Conservation (phyloP, 352 stramenopile genomes). For the Phytophthora sp. region DNA sequence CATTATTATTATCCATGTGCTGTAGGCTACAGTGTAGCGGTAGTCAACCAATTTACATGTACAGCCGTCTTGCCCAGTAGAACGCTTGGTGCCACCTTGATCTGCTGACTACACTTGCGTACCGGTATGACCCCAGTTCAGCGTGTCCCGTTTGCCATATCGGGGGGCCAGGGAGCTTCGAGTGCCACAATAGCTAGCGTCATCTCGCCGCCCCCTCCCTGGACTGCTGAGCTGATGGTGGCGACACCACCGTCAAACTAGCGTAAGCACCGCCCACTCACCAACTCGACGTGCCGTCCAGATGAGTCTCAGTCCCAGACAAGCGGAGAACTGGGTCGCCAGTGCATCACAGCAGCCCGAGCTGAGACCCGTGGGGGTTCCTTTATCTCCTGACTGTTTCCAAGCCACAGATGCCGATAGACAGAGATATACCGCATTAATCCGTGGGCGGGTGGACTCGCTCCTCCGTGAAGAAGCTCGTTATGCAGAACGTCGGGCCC, state of each 20-base stretch:
- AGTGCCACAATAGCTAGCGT: slow-evolving; percentile 29
- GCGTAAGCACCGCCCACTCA: slow-evolving; percentile 11
- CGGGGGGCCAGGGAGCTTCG: slow-evolving; percentile 2
- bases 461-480: slow-evolving; percentile 42
- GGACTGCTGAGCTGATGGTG: slow-evolving; percentile 2
- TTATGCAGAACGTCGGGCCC: slow-evolving; percentile 17
- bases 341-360: background rate
- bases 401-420: slow-evolving; percentile 41
- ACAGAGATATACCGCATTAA: slow-evolving; percentile 38
- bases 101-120: slow-evolving; percentile 10
- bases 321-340: background rate
- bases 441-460: slow-evolving; percentile 36
- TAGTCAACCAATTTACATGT: no score
- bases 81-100: no score
- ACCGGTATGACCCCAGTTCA: background rate
- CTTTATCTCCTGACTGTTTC: slow-evolving; percentile 39
- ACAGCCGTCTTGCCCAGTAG: no score
- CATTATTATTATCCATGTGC: no score
- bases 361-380: slow-evolving; percentile 25
- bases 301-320: slow-evolving; percentile 18
- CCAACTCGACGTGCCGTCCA: slow-evolving; percentile 5
- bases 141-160: slow-evolving; percentile 19
- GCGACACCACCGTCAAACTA: background rate
- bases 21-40: no score
- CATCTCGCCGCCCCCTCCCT: slow-evolving; percentile 20